Evolutionary conservation across 2,329 filamentous ascomycete genomes (phyloP).

Genomic region (Alternaria conjuncta): DNA sequence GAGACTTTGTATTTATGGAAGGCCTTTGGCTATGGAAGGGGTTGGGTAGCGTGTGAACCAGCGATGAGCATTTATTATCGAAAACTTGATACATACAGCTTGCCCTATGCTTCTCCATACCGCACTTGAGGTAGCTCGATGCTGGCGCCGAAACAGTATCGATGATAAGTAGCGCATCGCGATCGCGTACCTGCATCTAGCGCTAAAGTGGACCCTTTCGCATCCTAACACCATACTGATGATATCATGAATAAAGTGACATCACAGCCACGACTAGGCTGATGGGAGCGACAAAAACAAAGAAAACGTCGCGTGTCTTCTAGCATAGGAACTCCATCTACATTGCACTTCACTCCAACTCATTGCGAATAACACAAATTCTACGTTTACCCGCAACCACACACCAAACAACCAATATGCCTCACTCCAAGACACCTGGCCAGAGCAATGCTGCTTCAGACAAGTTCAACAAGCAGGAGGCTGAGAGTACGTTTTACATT

Average conservation of each 20-base stretch:
- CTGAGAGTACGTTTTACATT: conserved; percentile 13
- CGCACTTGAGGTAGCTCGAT: neutral
- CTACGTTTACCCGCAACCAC: neutral
- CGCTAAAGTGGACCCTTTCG: neutral
- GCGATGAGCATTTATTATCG: neutral
- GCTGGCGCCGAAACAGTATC: neutral
- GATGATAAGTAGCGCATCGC: neutral
- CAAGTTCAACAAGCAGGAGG: conserved; percentile 24
- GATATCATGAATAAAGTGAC: conserved; percentile 3
- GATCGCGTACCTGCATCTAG: conserved; percentile 1
- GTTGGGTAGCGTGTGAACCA: neutral
- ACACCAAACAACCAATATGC: conserved; percentile 3
- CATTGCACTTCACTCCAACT: neutral
- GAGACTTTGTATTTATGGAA: neutral
- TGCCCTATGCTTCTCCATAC: neutral
- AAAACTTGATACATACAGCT: neutral
- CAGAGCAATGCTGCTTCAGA: conserved; percentile 25
- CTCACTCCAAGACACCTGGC: conserved; percentile 28
- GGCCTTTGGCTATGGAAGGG: neutral
- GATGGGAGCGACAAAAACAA: neutral
- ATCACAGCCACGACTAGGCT: neutral
- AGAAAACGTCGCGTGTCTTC: neutral
- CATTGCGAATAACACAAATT: neutral
- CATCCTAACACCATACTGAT: neutral
- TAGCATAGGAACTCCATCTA: neutral